Evolutionary conservation across 1,139 yeast species (phyloP), one percentile per base, ranked within the genome.

Genomic region (Suhomyces panamericanus): DNA sequence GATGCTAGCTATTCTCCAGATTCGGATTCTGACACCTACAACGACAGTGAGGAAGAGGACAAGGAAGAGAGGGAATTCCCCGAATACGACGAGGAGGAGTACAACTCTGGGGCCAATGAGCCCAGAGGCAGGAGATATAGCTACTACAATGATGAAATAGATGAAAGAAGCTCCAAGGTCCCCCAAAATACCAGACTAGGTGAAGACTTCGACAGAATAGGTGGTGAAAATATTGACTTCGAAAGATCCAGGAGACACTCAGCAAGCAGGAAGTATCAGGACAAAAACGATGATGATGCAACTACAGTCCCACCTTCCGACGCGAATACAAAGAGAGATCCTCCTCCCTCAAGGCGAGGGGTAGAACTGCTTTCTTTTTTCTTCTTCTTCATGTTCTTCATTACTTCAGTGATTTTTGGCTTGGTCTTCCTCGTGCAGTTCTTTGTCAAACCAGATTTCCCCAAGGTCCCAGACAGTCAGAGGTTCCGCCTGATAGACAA

Each of bases 1-100:
- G 44, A 42, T 20, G 15, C 14, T 15, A 37, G 41, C 35, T 42
- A 42, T 22, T 12, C 6, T 3, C 44, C 44, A 10, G 29, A 32
- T 8, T 13, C 49, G 34, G 54, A 53, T 20, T 41, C 43, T 14
- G 51, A 46, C 13, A 46, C 48, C 31, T 55, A 48, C 13, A 45
- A 46, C 12, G 42, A 48, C 7, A 20, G 27, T 13, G 46, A 49
- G 12, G 49, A 46, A 16, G 48, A 42, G 14, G 47, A 43, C 1
- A 32, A 32, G 26, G 20, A n/a, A 11, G 26, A 16, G 20, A 16
- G 27, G 14, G 27, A n/a, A 20, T 20, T 15, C 13, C 7, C 13
- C 30, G 9, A 9, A 20, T 20, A 10, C 9, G 35, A 32, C 15
- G 24, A 32, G 2, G 28, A 13, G 13, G 16, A 28, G 13, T 6